Conservation (phyloP, 2,329 filamentous ascomycete genomes). For the Talaromyces piceae region DNA sequence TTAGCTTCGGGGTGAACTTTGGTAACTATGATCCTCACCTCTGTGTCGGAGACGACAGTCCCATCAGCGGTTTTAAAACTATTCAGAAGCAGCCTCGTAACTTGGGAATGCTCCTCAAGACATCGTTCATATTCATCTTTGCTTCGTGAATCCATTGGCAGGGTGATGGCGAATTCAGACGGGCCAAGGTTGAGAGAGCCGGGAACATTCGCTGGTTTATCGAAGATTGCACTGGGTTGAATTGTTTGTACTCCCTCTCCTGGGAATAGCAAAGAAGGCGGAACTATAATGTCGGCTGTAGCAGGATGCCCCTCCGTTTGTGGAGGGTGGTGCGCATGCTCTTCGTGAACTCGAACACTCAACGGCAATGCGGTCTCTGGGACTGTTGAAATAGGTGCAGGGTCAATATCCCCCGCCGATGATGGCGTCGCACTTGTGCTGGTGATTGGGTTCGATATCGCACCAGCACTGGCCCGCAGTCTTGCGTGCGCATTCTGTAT, state of each 20-base stretch:
- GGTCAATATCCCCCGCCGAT: conserved; percentile 34
- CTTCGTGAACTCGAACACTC: conserved; percentile 29
- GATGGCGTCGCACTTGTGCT: conserved; percentile 33
- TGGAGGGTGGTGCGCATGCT: conserved; percentile 4
- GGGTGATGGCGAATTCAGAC: conserved; percentile 33
- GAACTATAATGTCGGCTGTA: conserved; percentile 20
- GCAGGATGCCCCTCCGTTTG: conserved; percentile 16
- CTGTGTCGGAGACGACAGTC: conserved; percentile 10
- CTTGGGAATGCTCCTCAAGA: conserved; percentile 21
- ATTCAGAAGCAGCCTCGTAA: conserved; percentile 24
- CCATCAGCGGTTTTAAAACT: conserved; percentile 14
- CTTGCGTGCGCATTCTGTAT: conserved; percentile 24
- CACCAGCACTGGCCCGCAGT: conserved; percentile 18
- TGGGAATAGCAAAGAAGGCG: conserved; percentile 20
- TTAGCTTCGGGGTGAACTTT: not conserved
- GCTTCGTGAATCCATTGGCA: conserved; percentile 38
- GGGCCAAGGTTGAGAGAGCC: conserved; percentile 31
- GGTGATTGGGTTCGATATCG: conserved; percentile 14
- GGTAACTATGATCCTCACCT: conserved; percentile 19
- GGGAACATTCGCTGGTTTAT: conserved; percentile 19
- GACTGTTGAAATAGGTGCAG: conserved; percentile 21
- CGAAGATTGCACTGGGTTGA: conserved; percentile 30
- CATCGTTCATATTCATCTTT: conserved; percentile 36
- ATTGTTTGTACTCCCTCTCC: conserved; percentile 26
- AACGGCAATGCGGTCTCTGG: conserved; percentile 27